phyloP scores from a whole-genome alignment of 139 green algal genomes.

The Auxenochlorella pyrenoidosa region DNA sequence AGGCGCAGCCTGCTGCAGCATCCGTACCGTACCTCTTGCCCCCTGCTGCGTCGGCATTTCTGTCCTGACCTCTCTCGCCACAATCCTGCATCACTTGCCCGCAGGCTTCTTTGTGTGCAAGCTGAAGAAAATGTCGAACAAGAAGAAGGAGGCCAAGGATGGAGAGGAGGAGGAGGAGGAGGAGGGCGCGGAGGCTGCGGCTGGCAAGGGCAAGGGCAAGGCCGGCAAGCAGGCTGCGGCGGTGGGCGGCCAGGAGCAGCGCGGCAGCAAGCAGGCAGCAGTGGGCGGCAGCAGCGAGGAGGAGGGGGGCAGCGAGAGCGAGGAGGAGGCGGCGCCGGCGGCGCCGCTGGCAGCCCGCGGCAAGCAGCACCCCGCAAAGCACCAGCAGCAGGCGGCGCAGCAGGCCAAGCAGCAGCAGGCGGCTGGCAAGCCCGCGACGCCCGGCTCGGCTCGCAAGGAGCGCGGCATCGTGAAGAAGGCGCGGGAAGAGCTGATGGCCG shows the following conservation, averaged over 20 bases:
- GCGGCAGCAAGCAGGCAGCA: constrained; percentile 7
- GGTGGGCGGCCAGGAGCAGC: not conserved
- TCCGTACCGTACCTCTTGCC: no score
- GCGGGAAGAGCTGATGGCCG: constrained; percentile 49
- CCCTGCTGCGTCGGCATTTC: no score
- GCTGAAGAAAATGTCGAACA: constrained; percentile 96
- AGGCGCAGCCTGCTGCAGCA: no score
- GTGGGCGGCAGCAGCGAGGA: not conserved
- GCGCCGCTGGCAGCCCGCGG: not conserved
- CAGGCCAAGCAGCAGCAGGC: not conserved
- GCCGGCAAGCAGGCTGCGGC: not conserved
- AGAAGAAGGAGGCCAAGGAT: constrained; percentile 52
- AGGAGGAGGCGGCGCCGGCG: not conserved
- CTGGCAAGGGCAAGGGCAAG: not conserved
- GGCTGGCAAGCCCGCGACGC: not conserved
- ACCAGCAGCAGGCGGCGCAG: constrained; percentile 11
- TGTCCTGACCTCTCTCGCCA: not conserved
- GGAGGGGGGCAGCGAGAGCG: not conserved
- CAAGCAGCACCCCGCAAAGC: constrained; percentile 24
- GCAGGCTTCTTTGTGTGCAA: constrained; percentile 99
- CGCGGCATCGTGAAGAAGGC: constrained; percentile 51
- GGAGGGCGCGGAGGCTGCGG: not conserved
- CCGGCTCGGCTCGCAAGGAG: constrained; percentile 41
- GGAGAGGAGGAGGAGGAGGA: constrained; percentile 48
- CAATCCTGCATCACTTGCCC: not conserved